phyloP scores from a whole-genome alignment of 2,329 filamentous ascomycete genomes.

The Aspergillus sp. region DNA sequence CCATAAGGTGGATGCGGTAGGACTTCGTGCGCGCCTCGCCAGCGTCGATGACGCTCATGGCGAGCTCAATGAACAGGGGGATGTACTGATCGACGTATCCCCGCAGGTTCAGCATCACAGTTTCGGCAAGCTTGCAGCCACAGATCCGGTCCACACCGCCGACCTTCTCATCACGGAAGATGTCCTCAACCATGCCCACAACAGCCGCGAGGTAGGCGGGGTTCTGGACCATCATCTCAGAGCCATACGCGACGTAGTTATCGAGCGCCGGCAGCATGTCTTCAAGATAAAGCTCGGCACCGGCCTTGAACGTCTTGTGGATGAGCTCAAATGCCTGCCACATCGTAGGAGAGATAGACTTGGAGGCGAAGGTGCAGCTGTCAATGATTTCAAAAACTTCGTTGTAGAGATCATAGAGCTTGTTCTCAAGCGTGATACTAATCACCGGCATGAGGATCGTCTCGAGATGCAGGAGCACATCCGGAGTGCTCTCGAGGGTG shows the following conservation, averaged over 20 bases:
- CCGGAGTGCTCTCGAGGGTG: constrained; percentile 93
- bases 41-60: constrained; percentile 73
- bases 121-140: constrained; percentile 94
- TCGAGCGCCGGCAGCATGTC: constrained; percentile 98
- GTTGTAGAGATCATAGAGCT: constrained; percentile 96
- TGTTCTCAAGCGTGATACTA: constrained; percentile 93
- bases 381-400: constrained; percentile 99
- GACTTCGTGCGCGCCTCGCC: constrained; percentile 85
- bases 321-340: constrained; percentile 98
- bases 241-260: constrained; percentile 95
- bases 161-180: constrained; percentile 89
- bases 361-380: constrained; percentile 97
- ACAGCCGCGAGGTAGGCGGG: constrained; percentile 83
- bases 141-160: constrained; percentile 93
- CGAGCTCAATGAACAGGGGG: constrained; percentile 81
- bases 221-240: constrained; percentile 74
- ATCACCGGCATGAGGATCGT: constrained; percentile 97
- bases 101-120: constrained; percentile 92
- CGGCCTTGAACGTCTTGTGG: constrained; percentile 94
- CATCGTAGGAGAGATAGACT: constrained; percentile 93
- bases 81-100: constrained; percentile 86
- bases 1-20: constrained; percentile 94
- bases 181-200: constrained; percentile 90
- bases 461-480: constrained; percentile 91
- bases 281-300: constrained; percentile 94